Conservation (phyloP, 345 rosid genomes). For the Reutealis trisperma region DNA sequence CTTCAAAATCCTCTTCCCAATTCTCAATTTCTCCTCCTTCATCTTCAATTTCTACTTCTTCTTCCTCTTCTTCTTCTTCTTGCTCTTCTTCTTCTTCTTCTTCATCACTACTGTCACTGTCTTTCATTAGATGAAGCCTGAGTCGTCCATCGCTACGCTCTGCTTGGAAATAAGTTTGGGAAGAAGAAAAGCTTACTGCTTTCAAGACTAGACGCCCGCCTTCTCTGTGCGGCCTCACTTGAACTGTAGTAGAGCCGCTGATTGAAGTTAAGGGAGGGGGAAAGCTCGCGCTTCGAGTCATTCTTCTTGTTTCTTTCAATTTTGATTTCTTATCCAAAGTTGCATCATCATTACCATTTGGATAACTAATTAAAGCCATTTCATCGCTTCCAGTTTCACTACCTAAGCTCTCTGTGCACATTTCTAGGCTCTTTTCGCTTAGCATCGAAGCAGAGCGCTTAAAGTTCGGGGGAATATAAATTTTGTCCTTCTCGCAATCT, state of each 20-base stretch:
- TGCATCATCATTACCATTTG: not conserved
- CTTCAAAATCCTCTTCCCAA: not conserved
- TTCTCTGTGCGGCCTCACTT: conserved; percentile 24
- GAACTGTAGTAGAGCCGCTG: conserved; percentile 13
- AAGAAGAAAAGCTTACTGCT: conserved; percentile 20
- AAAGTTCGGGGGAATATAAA: conserved; percentile 11
- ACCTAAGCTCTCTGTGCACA: conserved; percentile 34
- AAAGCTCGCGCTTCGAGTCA: conserved; percentile 17
- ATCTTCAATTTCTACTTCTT: not conserved
- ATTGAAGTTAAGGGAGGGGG: conserved; percentile 33
- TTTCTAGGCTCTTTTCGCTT: conserved; percentile 22
- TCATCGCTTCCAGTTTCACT: conserved; percentile 23
- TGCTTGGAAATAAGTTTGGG: conserved; percentile 13
- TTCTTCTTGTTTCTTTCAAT: not conserved
- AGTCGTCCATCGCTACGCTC: conserved; percentile 31
- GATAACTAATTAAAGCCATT: not conserved
- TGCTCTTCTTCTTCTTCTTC: conserved; percentile 1
- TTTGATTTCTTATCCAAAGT: not conserved
- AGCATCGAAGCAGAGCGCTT: conserved; percentile 14
- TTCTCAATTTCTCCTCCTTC: not conserved
- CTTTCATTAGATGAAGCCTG: conserved; percentile 18
- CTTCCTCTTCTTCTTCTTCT: conserved; percentile 17
- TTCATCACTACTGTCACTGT: not conserved
- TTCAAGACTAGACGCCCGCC: conserved; percentile 27
- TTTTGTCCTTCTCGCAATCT: not conserved